These are phyloP conservation scores for Macrophomina phaseolina DNA, from an alignment of 2,329 filamentous ascomycete genomes.

Conservation along the genomic window DNA sequence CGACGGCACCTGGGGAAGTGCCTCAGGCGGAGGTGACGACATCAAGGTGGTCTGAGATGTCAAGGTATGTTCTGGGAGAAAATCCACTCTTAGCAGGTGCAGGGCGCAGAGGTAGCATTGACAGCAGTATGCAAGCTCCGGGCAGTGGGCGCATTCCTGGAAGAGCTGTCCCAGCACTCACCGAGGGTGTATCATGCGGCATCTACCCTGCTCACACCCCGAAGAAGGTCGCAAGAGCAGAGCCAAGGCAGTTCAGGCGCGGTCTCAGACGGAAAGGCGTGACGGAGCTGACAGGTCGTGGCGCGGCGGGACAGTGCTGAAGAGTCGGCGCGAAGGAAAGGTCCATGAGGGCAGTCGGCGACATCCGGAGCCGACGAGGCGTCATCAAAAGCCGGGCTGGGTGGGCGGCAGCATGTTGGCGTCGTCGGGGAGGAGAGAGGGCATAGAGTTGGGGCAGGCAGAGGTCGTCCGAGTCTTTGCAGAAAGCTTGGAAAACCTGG, in stretches of 20 bases:
- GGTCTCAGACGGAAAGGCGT: background rate
- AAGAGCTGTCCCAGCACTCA: background rate
- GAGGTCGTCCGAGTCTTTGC: constrained; percentile 19
- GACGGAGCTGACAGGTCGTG: background rate
- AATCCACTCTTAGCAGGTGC: background rate
- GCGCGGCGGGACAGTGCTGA: constrained; percentile 8
- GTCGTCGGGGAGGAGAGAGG: background rate
- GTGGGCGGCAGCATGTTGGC: background rate
- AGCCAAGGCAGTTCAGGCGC: constrained; percentile 14
- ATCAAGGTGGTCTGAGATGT: background rate
- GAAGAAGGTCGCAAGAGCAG: constrained; percentile 12
- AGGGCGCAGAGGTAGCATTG: background rate
- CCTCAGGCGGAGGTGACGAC: constrained; percentile 27
- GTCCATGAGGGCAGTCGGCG: constrained; percentile 25
- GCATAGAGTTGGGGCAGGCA: constrained; percentile 5
- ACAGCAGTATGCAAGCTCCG: background rate
- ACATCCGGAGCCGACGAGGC: constrained; percentile 16
- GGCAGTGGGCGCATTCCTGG: background rate
- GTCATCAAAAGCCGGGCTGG: constrained; percentile 7
- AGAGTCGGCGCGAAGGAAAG: constrained; percentile 19
- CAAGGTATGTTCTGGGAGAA: background rate
- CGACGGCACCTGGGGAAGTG: constrained; percentile 18
- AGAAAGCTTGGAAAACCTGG: constrained; percentile 25
- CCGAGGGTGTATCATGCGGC: background rate
- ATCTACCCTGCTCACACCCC: constrained; percentile 19